A percentile compares a stretch with the other conserved stretches of the same genome.
These are phyloP conservation scores for Rhododendron simsii DNA, from an alignment of 148 eudicot species.

Conservation along the genomic window DNA sequence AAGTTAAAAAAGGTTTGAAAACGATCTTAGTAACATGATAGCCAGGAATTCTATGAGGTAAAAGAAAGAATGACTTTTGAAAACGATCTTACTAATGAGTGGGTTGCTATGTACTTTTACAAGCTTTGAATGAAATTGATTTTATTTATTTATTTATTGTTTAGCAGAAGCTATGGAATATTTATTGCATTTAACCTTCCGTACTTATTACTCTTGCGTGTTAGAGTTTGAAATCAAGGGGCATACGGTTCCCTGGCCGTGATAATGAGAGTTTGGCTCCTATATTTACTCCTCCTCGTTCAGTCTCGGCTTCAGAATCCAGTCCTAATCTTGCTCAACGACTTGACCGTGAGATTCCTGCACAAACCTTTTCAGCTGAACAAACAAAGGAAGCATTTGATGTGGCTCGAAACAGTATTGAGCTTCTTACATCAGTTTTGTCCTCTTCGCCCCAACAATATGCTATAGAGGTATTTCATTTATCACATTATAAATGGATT, in stretches of 20 bases:
- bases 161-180: neutral
- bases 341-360: slow-evolving; percentile 51
- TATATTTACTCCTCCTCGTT: slow-evolving; percentile 80
- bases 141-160: neutral
- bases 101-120: neutral
- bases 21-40: neutral
- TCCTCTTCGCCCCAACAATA: slow-evolving; percentile 95
- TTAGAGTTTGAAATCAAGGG: slow-evolving; percentile 92
- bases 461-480: slow-evolving; percentile 67
- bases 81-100: neutral
- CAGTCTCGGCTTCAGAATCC: slow-evolving; percentile 60
- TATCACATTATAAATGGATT: neutral
- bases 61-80: neutral
- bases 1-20: neutral
- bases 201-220: neutral
- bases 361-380: slow-evolving; percentile 60
- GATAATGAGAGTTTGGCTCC: slow-evolving; percentile 92
- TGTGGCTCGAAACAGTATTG: slow-evolving; percentile 87
- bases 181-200: neutral
- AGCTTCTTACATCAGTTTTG: slow-evolving; percentile 84
- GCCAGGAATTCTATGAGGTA: neutral
- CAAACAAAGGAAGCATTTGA: slow-evolving; percentile 94
- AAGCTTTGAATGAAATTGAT: neutral
- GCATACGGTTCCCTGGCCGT: slow-evolving; percentile 91
- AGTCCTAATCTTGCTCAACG: slow-evolving; percentile 45